Evolutionary conservation across 768 basidiomycete species (phyloP).

Genomic region (Calocybe cyanea): DNA sequence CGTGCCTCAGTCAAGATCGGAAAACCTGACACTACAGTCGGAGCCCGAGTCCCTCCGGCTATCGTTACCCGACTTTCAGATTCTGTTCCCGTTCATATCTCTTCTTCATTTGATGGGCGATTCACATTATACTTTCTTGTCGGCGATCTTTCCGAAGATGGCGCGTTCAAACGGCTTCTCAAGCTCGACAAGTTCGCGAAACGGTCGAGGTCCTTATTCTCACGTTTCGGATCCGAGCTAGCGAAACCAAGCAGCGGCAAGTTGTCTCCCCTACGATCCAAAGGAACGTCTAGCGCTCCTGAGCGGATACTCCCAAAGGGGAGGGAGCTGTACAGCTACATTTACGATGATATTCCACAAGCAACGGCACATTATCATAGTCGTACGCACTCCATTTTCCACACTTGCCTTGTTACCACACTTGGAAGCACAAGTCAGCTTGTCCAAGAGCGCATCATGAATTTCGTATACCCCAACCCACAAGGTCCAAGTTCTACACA

Average conservation of each 20-base stretch:
- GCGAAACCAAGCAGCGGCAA: constrained; percentile 1
- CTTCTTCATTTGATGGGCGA: constrained; percentile 12
- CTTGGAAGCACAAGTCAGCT: constrained; percentile 9
- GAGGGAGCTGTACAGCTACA: constrained; percentile 11
- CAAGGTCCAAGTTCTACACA: not conserved
- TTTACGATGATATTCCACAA: constrained; percentile 15
- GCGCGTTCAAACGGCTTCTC: constrained; percentile 6
- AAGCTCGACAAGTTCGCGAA: constrained; percentile 7
- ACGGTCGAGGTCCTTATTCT: constrained; percentile 11
- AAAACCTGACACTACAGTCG: constrained; percentile 10
- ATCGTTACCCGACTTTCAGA: constrained; percentile 14
- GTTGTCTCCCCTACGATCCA: constrained; percentile 1
- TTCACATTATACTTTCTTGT: constrained; percentile 14
- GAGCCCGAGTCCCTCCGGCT: constrained; percentile 11
- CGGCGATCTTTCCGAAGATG: constrained; percentile 11
- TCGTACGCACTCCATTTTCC: constrained; percentile 11
- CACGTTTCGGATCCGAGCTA: constrained; percentile 7
- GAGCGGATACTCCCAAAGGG: constrained; percentile 6
- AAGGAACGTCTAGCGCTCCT: not conserved
- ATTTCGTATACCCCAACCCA: constrained; percentile 9
- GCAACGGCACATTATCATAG: constrained; percentile 11
- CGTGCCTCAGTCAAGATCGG: constrained; percentile 9
- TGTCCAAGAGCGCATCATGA: constrained; percentile 9
- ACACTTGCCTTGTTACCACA: constrained; percentile 12
- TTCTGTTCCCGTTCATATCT: constrained; percentile 10